Conservation (phyloP, 1,139 yeast genomes). For the Yamadazyma taylorii region DNA sequence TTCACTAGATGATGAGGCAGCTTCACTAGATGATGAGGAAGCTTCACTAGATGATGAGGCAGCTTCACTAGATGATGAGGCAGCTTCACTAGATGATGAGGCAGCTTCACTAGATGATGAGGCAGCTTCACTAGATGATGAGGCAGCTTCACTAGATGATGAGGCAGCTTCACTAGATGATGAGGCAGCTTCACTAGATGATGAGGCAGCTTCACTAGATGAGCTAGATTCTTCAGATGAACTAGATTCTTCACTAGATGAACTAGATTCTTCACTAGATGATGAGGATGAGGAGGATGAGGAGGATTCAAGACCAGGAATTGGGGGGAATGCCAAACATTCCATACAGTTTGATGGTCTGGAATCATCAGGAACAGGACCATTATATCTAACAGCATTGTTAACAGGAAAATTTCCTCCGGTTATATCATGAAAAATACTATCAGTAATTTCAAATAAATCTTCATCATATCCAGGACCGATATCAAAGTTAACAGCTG, state of each 20-base stretch:
- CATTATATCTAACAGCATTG: conserved; percentile 19
- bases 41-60: conserved; percentile 4
- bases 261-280: conserved; percentile 6
- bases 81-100: conserved; percentile 1
- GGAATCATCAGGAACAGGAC: conserved; percentile 14
- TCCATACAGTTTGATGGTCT: conserved; percentile 13
- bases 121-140: conserved; percentile 4
- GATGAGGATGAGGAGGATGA: conserved; percentile 4
- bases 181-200: conserved; percentile 2
- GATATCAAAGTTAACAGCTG: conserved; percentile 17
- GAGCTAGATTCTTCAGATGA: background rate
- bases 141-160: conserved; percentile 6
- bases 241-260: conserved; percentile 9
- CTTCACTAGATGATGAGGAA: conserved; percentile 8
- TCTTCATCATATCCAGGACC: conserved; percentile 22
- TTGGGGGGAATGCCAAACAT: conserved; percentile 13
- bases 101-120: background rate
- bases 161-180: conserved; percentile 5
- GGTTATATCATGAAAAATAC: conserved; percentile 9
- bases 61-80: conserved; percentile 2
- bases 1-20: conserved; percentile 5
- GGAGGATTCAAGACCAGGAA: conserved; percentile 12
- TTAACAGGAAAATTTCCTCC: conserved; percentile 10
- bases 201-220: conserved; percentile 7
- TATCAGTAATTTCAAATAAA: conserved; percentile 13